These are phyloP conservation scores for Aspergillus puulaauensis DNA, from an alignment of 2,329 filamentous ascomycete species.

Conservation along the genomic window DNA sequence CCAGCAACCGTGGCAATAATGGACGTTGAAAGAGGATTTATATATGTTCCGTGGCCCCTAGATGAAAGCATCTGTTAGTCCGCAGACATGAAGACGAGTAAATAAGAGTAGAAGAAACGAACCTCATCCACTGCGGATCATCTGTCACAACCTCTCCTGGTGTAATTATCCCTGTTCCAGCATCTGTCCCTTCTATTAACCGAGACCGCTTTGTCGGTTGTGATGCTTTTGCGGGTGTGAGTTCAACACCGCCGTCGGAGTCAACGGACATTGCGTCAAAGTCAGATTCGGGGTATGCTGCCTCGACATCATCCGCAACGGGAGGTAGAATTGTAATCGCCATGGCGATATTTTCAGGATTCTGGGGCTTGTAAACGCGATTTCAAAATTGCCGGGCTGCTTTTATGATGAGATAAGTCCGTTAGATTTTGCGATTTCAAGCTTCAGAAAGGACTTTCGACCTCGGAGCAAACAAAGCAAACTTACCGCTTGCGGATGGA, in stretches of 20 bases:
- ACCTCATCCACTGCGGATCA: constrained; percentile 93
- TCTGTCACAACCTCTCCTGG: constrained; percentile 85
- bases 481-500: constrained; percentile 1
- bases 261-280: constrained; percentile 52
- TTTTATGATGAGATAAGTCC: not conserved
- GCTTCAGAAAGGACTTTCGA: constrained; percentile 16
- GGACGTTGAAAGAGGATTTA: constrained; percentile 57
- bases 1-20: constrained; percentile 92
- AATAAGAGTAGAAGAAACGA: constrained; percentile 5
- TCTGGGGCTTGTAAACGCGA: not conserved
- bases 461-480: constrained; percentile 21
- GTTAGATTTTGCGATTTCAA: constrained; percentile 2
- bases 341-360: constrained; percentile 41
- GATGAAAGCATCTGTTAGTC: not conserved
- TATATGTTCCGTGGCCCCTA: constrained; percentile 91
- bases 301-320: constrained; percentile 34
- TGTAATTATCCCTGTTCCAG: constrained; percentile 65
- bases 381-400: not conserved
- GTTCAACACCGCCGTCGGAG: constrained; percentile 42
- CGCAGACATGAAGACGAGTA: constrained; percentile 28
- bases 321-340: constrained; percentile 61
- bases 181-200: constrained; percentile 24
- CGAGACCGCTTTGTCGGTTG: constrained; percentile 41
- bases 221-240: constrained; percentile 25
- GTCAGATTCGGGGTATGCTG: constrained; percentile 42